These are phyloP conservation scores for Geotrichum australiense DNA, from an alignment of 1,139 yeast genomes.

Conservation along the genomic window DNA sequence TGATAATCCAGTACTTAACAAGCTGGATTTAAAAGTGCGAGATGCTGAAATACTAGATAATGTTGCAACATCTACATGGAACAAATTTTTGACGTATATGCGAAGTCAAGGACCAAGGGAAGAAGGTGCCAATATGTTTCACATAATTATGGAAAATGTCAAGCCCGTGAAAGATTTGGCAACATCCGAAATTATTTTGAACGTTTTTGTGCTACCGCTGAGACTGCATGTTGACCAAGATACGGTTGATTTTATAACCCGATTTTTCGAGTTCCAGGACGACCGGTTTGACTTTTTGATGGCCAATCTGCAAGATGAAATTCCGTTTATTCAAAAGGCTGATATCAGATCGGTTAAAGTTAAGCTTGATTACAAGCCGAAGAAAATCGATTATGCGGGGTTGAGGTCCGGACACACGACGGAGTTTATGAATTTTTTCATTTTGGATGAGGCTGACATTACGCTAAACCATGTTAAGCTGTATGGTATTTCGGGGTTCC, in stretches of 20 bases:
- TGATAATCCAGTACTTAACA: constrained; percentile 36
- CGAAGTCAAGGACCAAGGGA: constrained; percentile 64
- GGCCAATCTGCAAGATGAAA: constrained; percentile 45
- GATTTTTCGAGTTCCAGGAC: constrained; percentile 80
- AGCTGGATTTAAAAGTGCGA: constrained; percentile 41
- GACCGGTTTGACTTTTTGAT: constrained; percentile 51
- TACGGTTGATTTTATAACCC: constrained; percentile 70
- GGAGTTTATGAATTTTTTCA: constrained; percentile 82
- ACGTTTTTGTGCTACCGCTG: constrained; percentile 58
- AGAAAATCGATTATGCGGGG: constrained; percentile 76
- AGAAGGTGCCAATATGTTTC: constrained; percentile 59
- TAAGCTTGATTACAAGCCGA: constrained; percentile 86
- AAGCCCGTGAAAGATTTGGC: constrained; percentile 60
- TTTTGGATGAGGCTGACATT: constrained; percentile 77
- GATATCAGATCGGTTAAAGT: constrained; percentile 56
- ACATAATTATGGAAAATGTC: constrained; percentile 48
- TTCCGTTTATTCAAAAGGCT: constrained; percentile 61
- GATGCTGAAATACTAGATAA: constrained; percentile 65
- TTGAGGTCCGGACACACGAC: constrained; percentile 78
- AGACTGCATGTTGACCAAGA: constrained; percentile 89
- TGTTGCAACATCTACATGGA: constrained; percentile 86
- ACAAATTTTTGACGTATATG: constrained; percentile 69
- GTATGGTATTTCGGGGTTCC: constrained; percentile 72
- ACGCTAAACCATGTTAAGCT: constrained; percentile 53
- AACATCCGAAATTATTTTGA: constrained; percentile 61